A percentile compares a stretch with the other conserved stretches of the same genome.
phyloP scores from a whole-genome alignment of 305 asterid genomes.

The Petunia hybrid region DNA sequence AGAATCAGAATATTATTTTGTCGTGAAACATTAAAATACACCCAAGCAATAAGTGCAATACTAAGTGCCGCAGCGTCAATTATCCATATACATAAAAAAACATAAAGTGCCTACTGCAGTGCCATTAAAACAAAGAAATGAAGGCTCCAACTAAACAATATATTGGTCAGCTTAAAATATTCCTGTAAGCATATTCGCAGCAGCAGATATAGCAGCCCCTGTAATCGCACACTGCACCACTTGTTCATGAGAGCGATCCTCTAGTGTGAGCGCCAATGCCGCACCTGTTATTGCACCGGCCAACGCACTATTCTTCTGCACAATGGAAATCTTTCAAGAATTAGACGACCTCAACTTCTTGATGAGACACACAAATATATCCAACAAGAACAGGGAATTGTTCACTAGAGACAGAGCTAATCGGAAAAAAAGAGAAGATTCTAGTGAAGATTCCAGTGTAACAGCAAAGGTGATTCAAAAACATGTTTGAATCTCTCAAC shows the following conservation, averaged over 20 bases:
- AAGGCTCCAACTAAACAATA: neutral
- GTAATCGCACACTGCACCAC: constrained; percentile 81
- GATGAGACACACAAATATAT: too few species aligned
- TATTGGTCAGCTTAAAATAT: constrained; percentile 48
- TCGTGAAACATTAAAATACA: neutral
- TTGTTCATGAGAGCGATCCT: constrained; percentile 73
- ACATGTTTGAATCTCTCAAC: too few species aligned
- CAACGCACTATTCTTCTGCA: constrained; percentile 81
- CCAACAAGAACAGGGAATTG: too few species aligned
- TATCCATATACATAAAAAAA: neutral
- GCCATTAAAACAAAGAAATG: neutral
- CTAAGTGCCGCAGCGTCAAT: neutral
- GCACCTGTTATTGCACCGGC: constrained; percentile 93
- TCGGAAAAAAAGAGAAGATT: too few species aligned
- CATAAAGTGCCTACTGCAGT: neutral
- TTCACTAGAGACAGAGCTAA: too few species aligned
- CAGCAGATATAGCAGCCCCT: constrained; percentile 89
- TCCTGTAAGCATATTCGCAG: constrained; percentile 83
- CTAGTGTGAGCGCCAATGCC: constrained; percentile 70
- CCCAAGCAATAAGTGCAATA: neutral
- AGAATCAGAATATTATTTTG: neutral
- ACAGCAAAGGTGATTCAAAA: too few species aligned
- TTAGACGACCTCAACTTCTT: neutral
- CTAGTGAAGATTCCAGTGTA: too few species aligned
- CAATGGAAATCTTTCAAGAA: neutral